Base-by-base conservation (phyloP, 2,329 filamentous ascomycete genomes). In the Ceratocystis colombiana region DNA sequence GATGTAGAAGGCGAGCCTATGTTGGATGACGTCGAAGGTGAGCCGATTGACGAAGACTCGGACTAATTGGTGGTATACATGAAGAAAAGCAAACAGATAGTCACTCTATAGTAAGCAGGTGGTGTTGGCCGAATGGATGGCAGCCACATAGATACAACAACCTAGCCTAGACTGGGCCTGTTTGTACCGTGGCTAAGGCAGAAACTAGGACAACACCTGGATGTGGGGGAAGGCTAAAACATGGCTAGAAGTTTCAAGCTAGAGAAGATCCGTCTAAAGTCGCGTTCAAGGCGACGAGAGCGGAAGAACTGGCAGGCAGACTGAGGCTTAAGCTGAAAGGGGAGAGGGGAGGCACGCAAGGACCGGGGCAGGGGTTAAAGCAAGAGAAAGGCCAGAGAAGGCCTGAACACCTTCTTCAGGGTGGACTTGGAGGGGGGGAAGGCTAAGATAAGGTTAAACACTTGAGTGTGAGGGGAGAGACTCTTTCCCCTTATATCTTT, bases 1-100 rank as follows among this genome's bases (percentile, higher is more conserved):
- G 81, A 83, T 65, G 73, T 78, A 25, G 79, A 81, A 68, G 79
- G 78, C 2, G 78, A 81, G 44, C 28, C 66, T 7, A 55, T 67
- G 12, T 45, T 61, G 4, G 78, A 78, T 15, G 80, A 79, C 50
- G 74, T 79, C 25, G 79, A 81, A 62, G 79, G 78, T 2, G 77
- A 82, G 57, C 25, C 64, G 48, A 68, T 69, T 28, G 59, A 65
- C 17, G 46, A 62, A 48, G 65, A 66, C 20, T 63, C 61, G 6
- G 65, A 66, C 7, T 66, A 55, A 12, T 28, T 28, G 15, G 20
- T 15, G 50, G 22, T 48, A 48, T 6, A 4, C 46, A 48, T 48
- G 6, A 48, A 25, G 8, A 20, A 25, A 8, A 50, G n/a, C n/a
- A 20, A 12, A 20, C 46, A 50, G 6, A 48, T 17, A 48, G 17